Evolutionary conservation across 805 yeast genomes (phyloP), one percentile per base, ranked within the genome.

Genomic region (Yamadazyma tumulicola): DNA sequence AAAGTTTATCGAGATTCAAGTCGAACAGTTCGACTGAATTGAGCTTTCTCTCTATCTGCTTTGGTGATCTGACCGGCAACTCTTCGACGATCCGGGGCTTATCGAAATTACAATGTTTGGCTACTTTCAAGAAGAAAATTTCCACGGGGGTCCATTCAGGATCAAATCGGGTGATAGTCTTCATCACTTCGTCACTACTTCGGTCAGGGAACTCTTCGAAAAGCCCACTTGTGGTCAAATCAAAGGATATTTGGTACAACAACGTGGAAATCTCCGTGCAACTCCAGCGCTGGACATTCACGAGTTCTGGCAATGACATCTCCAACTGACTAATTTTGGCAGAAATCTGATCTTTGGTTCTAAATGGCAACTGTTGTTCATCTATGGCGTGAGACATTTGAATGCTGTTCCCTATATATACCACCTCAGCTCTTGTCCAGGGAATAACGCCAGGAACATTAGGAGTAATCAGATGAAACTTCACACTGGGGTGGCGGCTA

Each of bases 181-280:
- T 17, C 26, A 22, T 26, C 4, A 47, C 32, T 12, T 43, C 50
- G 14, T 45, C 43, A 11, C 40, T 27, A 3, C 33, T 10, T 18
- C 29, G 40, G 19, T 36, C 37, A 6, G 51, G 47, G 13, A 49
- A 33, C 15, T 35, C 39, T 24, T 47, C 44, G 11, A 33, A 25
- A 14, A 47, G 31, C 1, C 44, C 41, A 6, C 40, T 19, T 5
- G 32, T 23, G 4, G 53, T 43, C 25, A 45, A 25, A 31, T 45
- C 51, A 28, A 34, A 28, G 12, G 19, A 13, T 12, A 37, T 15
- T 16, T 38, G 43, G 12, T 26, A 29, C 11, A 37, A 19, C 17
- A 47, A 31, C 2, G 10, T 25, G 6, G 43, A 37, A 12, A 43
- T 29, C 14, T 48, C 49, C 2, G 31, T 20, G 6, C 10, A 5